Percentiles rank a stretch among this genome's conserved stretches.
Evolutionary conservation across 23 red algal species (phyloP).

Genomic region (Gracilaria caudata): DNA sequence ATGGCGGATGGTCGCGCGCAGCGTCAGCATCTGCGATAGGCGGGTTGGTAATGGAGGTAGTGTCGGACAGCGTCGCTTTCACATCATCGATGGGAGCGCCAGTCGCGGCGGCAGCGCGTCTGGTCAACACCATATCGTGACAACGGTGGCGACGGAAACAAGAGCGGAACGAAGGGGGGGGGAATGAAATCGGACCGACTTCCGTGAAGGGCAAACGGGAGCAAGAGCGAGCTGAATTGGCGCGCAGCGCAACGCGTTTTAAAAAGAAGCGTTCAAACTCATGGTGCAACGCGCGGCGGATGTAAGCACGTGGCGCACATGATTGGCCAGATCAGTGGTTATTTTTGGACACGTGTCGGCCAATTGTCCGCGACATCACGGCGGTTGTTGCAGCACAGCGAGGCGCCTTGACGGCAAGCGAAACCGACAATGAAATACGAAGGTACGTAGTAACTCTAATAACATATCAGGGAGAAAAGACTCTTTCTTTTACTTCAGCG

Average conservation of each 20-base stretch:
- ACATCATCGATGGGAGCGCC: neutral
- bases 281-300: neutral
- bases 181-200: no score
- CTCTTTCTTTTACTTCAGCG: neutral
- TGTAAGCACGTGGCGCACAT: neutral
- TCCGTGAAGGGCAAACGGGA: no score
- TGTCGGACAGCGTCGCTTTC: neutral
- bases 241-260: neutral
- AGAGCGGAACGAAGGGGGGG: neutral
- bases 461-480: neutral
- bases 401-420: no score
- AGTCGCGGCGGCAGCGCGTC: slow-evolving; percentile 17
- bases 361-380: no score
- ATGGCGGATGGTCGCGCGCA: neutral
- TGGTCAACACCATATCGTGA: slow-evolving; percentile 37
- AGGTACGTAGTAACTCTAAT: no score
- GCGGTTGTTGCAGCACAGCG: no score
- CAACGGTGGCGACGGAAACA: neutral
- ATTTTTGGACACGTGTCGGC: neutral
- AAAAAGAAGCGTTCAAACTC: neutral
- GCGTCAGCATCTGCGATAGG: neutral
- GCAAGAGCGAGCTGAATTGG: neutral
- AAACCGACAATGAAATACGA: no score
- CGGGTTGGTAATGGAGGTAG: neutral
- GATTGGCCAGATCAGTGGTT: neutral